Conservation (phyloP, 2,329 filamentous ascomycete species). For the Botrytis medusae region DNA sequence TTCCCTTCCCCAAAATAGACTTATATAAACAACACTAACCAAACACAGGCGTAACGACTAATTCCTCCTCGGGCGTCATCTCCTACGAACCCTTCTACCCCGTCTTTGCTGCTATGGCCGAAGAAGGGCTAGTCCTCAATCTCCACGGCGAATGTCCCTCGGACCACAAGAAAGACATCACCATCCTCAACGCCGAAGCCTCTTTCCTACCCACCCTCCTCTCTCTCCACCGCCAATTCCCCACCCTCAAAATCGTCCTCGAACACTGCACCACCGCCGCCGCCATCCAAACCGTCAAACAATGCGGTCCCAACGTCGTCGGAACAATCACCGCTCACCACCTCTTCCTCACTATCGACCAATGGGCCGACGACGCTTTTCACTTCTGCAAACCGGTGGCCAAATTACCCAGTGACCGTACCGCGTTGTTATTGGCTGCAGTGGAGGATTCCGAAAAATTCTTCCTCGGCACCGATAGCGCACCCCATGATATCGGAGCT, state of each 20-base stretch:
- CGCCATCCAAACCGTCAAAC: conserved; percentile 72
- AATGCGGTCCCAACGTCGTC: conserved; percentile 72
- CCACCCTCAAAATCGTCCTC: conserved; percentile 64
- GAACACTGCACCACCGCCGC: conserved; percentile 88
- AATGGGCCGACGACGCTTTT: conserved; percentile 23
- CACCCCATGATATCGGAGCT: conserved; percentile 57
- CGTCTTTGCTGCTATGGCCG: conserved; percentile 84
- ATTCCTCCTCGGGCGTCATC: conserved; percentile 68
- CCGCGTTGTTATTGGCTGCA: conserved; percentile 54
- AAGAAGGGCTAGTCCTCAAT: conserved; percentile 78
- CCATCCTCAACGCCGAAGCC: conserved; percentile 52
- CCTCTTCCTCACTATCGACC: conserved; percentile 22
- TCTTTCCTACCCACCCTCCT: conserved; percentile 77
- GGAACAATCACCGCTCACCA: conserved; percentile 25
- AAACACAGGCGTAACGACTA: conserved; percentile 61
- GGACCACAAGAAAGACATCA: conserved; percentile 33
- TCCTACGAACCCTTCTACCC: conserved; percentile 68
- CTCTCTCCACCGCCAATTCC: conserved; percentile 71
- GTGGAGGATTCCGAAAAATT: conserved; percentile 62
- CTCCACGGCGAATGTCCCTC: conserved; percentile 77
- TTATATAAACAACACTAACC: conserved; percentile 39
- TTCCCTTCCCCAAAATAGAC: conserved; percentile 46
- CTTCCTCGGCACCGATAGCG: conserved; percentile 65
- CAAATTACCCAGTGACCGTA: conserved; percentile 46
- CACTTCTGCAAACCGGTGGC: conserved; percentile 52